Base-by-base conservation (phyloP, 2,329 filamentous ascomycete genomes). In the Aureobasidium subglaciale region DNA sequence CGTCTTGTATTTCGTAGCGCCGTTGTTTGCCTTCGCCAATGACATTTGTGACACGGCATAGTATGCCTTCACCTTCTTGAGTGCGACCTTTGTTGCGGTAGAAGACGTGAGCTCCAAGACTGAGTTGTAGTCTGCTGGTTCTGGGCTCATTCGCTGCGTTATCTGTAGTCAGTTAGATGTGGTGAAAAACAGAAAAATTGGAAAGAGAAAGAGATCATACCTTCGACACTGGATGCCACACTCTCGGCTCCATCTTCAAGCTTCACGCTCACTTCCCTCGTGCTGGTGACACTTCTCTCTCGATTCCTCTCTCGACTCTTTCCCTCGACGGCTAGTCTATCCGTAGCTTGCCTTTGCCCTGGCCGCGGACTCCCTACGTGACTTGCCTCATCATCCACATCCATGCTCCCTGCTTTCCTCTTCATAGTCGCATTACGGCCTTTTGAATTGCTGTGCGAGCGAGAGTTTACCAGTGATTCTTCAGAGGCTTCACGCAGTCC, bases 21-120 rank as follows among this genome's bases (percentile, higher is more conserved):
- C 76, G 73, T 62, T 78, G 75, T 59, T 78, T 78, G 56, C 75
- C 76, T 60, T 78, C 76, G 57, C 76, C 76, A 24, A 78, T 77
- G n/a, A 78, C 75, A 29, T 68, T 67, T 5, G 76, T 78, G 40
- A 78, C 73, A 54, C 71, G 70, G 64, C 75, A 78, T 20, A 78
- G 69, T 30, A 78, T 78, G 57, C 76, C 76, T 66, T 78, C 75
- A 62, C 76, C 76, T 64, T 78, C 75, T 5, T 62, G 61, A 13
- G 60, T 54, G 63, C 68, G 56, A 35, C 61, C 63, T 64, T 70
- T 68, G 61, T 76, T 74, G 53, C 75, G 73, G 65, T 76, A 78
- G 65, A 78, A 74, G 43, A 78, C 76, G 60, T 77, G 73, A 55
- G 75, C 75, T 62, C 73, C 69, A 20, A 72, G 67, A 25, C 64